A percentile compares a stretch with the other conserved stretches of the same genome.
phyloP scores from a whole-genome alignment of 2,329 filamentous ascomycete genomes.

The Hansfordia pulvinata region DNA sequence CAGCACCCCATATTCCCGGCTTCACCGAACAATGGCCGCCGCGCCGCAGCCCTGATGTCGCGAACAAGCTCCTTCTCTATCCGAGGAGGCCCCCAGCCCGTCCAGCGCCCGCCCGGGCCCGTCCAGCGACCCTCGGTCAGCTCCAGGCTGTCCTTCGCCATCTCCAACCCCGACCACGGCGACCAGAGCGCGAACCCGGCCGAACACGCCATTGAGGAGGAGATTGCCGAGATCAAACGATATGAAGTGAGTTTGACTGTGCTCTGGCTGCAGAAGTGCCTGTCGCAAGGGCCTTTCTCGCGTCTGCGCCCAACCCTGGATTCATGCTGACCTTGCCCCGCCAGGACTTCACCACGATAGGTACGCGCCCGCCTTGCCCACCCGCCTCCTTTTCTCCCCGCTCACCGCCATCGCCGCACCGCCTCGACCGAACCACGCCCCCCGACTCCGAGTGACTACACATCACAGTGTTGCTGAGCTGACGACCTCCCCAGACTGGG shows the following conservation, averaged over 20 bases:
- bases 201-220: constrained; percentile 70
- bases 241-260: constrained; percentile 52
- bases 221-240: constrained; percentile 94
- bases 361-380: constrained; percentile 24
- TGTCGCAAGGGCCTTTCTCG: background rate
- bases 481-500: constrained; percentile 60
- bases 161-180: constrained; percentile 52
- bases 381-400: no score
- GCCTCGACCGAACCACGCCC: no score
- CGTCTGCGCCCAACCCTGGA: no score
- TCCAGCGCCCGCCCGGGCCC: constrained; percentile 25
- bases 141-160: constrained; percentile 53
- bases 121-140: constrained; percentile 41
- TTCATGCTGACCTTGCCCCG: constrained; percentile 4
- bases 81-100: no score
- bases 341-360: constrained; percentile 88
- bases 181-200: constrained; percentile 37
- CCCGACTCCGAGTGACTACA: no score
- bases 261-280: background rate
- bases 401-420: no score
- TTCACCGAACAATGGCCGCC: constrained; percentile 21
- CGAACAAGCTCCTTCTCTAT: constrained; percentile 41
- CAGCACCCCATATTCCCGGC: background rate
- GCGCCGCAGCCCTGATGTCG: constrained; percentile 29
- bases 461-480: no score